A percentile compares a stretch with the other conserved stretches of the same genome.
Evolutionary conservation across 2,329 filamentous ascomycete species (phyloP).

Genomic region (Botrytis fragariae): DNA sequence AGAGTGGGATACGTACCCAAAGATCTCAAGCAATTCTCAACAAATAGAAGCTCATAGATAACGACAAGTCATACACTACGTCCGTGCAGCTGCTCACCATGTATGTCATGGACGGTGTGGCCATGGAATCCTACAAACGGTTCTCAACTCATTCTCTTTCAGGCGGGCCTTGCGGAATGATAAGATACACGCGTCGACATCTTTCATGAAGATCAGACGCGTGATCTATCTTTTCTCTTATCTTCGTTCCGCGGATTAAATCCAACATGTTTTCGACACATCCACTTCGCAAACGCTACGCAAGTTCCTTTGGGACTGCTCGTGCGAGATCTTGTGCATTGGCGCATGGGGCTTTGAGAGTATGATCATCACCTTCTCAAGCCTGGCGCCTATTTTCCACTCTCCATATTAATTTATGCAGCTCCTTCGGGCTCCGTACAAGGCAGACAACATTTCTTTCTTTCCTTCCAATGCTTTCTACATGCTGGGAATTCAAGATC

Average conservation of each 20-base stretch:
- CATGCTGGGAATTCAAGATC: not conserved
- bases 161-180: too few species aligned
- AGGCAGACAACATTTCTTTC: not conserved
- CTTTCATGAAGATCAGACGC: not conserved
- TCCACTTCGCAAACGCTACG: not conserved
- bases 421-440: not conserved
- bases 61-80: not conserved
- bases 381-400: not conserved
- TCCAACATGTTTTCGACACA: not conserved
- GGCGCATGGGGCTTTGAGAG: not conserved
- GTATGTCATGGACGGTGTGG: not conserved
- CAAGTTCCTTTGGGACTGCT: not conserved
- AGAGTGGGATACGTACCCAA: not conserved
- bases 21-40: not conserved
- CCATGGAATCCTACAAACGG: not conserved
- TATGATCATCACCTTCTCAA: not conserved
- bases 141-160: not conserved
- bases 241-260: not conserved
- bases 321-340: not conserved
- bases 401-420: not conserved
- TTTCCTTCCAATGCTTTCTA: not conserved
- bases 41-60: not conserved
- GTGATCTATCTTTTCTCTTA: not conserved
- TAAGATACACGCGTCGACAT: not conserved
- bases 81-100: not conserved